Percentiles rank a stretch among this genome's conserved stretches.
phyloP scores from a whole-genome alignment of 2,329 filamentous ascomycete species.

The Fusarium tricinctum region DNA sequence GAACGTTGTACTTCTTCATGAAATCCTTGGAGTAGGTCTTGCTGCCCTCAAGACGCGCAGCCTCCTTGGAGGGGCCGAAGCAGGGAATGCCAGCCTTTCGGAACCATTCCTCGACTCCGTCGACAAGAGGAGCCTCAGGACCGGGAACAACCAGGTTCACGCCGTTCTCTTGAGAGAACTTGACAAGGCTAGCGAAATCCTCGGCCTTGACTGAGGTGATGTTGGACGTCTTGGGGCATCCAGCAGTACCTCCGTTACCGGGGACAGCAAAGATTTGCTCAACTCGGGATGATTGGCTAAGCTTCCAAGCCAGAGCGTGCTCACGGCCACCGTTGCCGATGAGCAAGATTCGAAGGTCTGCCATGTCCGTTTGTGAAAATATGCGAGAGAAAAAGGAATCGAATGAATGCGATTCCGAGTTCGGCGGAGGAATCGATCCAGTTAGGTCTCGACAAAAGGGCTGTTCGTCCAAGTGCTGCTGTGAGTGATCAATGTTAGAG shows the following conservation, averaged over 20 bases:
- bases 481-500: conserved; percentile 3
- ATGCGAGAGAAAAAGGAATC: conserved; percentile 23
- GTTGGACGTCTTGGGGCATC: conserved; percentile 80
- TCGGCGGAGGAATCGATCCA: conserved; percentile 34
- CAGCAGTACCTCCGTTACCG: conserved; percentile 90
- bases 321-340: conserved; percentile 95
- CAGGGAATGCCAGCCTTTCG: conserved; percentile 78
- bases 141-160: conserved; percentile 90
- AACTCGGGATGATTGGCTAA: conserved; percentile 84
- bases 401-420: conserved; percentile 37
- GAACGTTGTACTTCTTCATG: conserved; percentile 91
- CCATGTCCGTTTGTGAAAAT: conserved; percentile 44
- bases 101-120: conserved; percentile 89
- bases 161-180: conserved; percentile 78
- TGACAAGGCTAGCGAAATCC: conserved; percentile 82
- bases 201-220: conserved; percentile 76
- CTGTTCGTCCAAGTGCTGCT: conserved; percentile 24
- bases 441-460: conserved; percentile 11
- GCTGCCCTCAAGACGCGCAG: conserved; percentile 92
- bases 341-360: conserved; percentile 78
- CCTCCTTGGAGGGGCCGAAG: conserved; percentile 88
- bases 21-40: conserved; percentile 99
- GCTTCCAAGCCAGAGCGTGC: conserved; percentile 94
- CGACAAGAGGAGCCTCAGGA: conserved; percentile 93
- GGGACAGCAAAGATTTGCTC: conserved; percentile 79